phyloP scores from a whole-genome alignment of 2,329 filamentous ascomycete species.

The Sphaerulina populicola region DNA sequence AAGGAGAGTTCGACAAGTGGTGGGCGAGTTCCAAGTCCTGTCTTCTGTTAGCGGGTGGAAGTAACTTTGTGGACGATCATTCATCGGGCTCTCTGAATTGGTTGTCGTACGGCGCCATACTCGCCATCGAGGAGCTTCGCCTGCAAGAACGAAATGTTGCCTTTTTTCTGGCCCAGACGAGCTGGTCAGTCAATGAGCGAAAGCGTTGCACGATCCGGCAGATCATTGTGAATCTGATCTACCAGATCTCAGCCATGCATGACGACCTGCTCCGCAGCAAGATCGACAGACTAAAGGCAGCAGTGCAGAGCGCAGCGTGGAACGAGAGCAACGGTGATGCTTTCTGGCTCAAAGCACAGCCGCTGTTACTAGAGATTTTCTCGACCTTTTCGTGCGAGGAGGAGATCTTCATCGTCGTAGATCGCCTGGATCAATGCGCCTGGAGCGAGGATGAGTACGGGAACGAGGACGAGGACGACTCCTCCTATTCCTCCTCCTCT shows the following conservation, averaged over 20 bases:
- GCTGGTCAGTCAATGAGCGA: neutral
- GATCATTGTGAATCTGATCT: neutral
- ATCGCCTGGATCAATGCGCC: neutral
- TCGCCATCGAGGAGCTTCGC: neutral
- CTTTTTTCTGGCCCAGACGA: neutral
- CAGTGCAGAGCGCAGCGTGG: neutral
- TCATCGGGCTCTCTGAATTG: no score
- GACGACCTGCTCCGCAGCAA: neutral
- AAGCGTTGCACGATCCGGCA: neutral
- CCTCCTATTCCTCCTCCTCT: no score
- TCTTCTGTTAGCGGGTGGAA: no score
- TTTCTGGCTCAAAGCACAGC: neutral
- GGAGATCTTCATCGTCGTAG: neutral
- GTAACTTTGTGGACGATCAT: no score
- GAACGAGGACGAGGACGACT: neutral
- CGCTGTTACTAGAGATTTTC: neutral
- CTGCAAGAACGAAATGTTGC: neutral
- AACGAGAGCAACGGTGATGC: neutral
- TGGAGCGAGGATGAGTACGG: neutral
- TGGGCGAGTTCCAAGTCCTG: no score
- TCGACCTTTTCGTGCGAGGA: neutral
- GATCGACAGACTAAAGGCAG: neutral
- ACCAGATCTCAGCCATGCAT: neutral
- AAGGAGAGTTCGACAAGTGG: no score
- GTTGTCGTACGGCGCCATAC: neutral